Evolutionary conservation across 1,139 yeast genomes (phyloP).

Genomic region (Lodderomyces parapsilosis): DNA sequence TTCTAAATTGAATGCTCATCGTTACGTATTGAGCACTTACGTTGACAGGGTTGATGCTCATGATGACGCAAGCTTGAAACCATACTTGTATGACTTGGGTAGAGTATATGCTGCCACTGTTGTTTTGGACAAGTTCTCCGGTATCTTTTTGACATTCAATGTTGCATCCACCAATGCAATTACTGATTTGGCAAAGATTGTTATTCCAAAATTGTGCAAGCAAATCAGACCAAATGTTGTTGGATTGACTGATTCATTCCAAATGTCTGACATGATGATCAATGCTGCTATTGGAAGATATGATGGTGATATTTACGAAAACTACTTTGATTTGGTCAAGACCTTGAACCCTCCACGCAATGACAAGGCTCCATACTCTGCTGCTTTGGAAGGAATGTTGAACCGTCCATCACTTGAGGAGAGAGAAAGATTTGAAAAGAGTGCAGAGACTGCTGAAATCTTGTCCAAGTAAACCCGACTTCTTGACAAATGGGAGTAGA

Average conservation of each 20-base stretch:
- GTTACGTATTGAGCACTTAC: constrained; percentile 34
- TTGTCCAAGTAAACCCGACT: constrained; percentile 25
- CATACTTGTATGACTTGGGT: constrained; percentile 27
- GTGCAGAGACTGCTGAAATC: constrained; percentile 24
- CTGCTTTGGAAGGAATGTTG: constrained; percentile 35
- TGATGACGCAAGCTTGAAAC: constrained; percentile 22
- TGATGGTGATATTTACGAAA: constrained; percentile 48
- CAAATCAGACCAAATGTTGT: constrained; percentile 46
- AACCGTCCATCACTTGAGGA: constrained; percentile 37
- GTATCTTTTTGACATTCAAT: constrained; percentile 39
- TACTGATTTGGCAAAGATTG: constrained; percentile 29
- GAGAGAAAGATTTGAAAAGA: constrained; percentile 41
- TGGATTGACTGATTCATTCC: constrained; percentile 50
- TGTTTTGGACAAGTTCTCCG: constrained; percentile 38
- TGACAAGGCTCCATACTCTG: constrained; percentile 42
- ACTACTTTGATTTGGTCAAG: constrained; percentile 42
- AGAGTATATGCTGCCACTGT: constrained; percentile 28
- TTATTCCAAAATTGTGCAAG: constrained; percentile 34
- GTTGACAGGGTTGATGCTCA: constrained; percentile 23
- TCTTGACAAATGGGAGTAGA: too few species aligned
- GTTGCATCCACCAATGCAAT: constrained; percentile 35
- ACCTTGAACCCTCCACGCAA: constrained; percentile 33
- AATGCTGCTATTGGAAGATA: constrained; percentile 44
- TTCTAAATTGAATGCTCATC: constrained; percentile 53
- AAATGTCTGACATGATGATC: constrained; percentile 42